Percentiles rank a stretch among this genome's conserved stretches.
Evolutionary conservation across 345 rosid genomes (phyloP).

Genomic region (Dimocarpus longan): DNA sequence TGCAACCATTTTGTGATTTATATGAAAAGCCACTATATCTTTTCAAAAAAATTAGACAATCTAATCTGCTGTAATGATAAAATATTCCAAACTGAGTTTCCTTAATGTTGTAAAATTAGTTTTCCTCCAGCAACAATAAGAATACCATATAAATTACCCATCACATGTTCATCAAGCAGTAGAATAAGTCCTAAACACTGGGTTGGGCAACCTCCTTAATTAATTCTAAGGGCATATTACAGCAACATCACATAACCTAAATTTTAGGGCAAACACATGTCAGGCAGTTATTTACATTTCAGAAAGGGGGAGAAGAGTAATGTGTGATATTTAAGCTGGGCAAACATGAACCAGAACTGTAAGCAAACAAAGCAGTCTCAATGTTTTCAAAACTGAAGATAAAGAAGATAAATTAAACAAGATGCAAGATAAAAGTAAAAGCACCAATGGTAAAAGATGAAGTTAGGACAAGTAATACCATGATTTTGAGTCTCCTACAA

Average conservation of each 20-base stretch:
- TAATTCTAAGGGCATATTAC: not conserved
- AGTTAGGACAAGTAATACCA: conserved; percentile 48
- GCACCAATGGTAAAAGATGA: not conserved
- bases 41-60: not conserved
- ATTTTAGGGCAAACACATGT: not conserved
- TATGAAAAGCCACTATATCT: not conserved
- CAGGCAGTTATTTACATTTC: not conserved
- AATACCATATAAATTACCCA: not conserved
- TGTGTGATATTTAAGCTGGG: not conserved
- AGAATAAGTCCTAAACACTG: not conserved
- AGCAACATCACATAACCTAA: not conserved
- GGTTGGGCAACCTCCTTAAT: not conserved
- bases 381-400: not conserved
- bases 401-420: not conserved
- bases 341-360: not conserved
- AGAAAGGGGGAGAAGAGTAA: not conserved
- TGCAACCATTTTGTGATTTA: not conserved
- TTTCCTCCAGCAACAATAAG: not conserved
- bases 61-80: not conserved
- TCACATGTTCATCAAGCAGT: not conserved
- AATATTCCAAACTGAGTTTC: not conserved
- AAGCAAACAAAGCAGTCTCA: not conserved
- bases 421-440: not conserved
- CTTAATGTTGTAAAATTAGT: not conserved
- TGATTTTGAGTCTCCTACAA: conserved; percentile 75